These are phyloP conservation scores for Lithocarpus polystachyus DNA, from an alignment of 306 rosid species.

Conservation along the genomic window DNA sequence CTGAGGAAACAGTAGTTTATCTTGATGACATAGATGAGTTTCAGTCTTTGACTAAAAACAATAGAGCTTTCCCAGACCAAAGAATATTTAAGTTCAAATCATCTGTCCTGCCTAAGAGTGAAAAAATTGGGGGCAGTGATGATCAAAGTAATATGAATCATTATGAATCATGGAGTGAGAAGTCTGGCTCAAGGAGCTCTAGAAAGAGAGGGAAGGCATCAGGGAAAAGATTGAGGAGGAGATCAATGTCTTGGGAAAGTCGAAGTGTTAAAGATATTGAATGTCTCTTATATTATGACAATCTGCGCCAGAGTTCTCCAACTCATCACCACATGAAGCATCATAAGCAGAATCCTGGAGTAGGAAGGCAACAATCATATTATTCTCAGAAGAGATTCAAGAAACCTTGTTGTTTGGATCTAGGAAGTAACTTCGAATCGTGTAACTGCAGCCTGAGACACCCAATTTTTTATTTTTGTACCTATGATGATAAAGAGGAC, in stretches of 20 bases:
- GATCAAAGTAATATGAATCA: slow-evolving; percentile 14
- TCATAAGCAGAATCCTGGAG: slow-evolving; percentile 18
- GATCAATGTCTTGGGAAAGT: slow-evolving; percentile 36
- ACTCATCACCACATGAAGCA: slow-evolving; percentile 23
- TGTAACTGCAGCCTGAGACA: slow-evolving; percentile 27
- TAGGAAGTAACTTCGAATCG: slow-evolving; percentile 7
- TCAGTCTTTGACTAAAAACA: slow-evolving; percentile 29
- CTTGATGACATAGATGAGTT: slow-evolving; percentile 55
- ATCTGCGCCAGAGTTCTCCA: slow-evolving; percentile 26
- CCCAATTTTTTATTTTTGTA: slow-evolving; percentile 41
- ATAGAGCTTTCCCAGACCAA: slow-evolving; percentile 43
- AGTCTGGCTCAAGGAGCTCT: slow-evolving; percentile 30
- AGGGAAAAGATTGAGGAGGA: slow-evolving; percentile 50
- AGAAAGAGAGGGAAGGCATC: slow-evolving; percentile 27
- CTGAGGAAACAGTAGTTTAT: slow-evolving; percentile 33
- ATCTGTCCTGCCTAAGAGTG: slow-evolving; percentile 12
- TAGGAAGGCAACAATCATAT: slow-evolving; percentile 14
- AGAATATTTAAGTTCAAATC: slow-evolving; percentile 52
- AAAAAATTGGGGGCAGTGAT: slow-evolving; percentile 1
- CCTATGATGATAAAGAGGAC: slow-evolving; percentile 9
- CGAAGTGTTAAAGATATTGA: slow-evolving; percentile 41
- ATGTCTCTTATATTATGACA: slow-evolving; percentile 36
- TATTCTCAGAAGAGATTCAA: slow-evolving; percentile 5
- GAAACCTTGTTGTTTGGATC: slow-evolving; percentile 18
- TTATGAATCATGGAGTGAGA: slow-evolving; percentile 33